A percentile compares a stretch with the other conserved stretches of the same genome.
Conservation (phyloP, 164 flowering plant species). For the Hamamelis virginiana region DNA sequence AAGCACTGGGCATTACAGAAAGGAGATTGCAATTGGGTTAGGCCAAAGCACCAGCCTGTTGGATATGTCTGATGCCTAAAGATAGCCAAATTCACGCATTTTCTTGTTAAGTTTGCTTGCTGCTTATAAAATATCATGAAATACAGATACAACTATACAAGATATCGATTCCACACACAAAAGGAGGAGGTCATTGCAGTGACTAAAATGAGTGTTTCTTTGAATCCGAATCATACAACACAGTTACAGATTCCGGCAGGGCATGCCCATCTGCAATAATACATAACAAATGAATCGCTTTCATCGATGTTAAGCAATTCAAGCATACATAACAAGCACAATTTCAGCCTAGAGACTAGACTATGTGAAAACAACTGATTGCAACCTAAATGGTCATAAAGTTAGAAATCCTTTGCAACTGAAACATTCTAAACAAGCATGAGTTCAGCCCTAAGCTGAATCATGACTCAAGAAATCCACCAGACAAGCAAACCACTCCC, state of each 20-base stretch:
- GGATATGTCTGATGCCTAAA: too few species aligned
- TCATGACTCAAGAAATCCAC: slow-evolving; percentile 20
- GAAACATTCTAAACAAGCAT: slow-evolving; percentile 23
- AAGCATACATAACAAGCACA: slow-evolving; percentile 3
- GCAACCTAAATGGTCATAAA: slow-evolving; percentile 13
- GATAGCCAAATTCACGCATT: too few species aligned
- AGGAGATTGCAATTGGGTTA: too few species aligned
- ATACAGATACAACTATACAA: too few species aligned
- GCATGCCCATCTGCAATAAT: neutral
- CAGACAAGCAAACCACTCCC: slow-evolving; percentile 21
- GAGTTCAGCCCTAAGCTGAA: slow-evolving; percentile 67
- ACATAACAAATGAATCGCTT: neutral
- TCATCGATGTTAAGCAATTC: neutral
- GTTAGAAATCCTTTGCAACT: slow-evolving; percentile 21
- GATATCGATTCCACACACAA: too few species aligned
- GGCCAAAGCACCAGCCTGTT: too few species aligned
- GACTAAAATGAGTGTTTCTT: neutral
- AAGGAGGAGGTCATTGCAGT: neutral
- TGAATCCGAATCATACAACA: neutral
- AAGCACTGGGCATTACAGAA: too few species aligned
- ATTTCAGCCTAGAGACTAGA: slow-evolving; percentile 14
- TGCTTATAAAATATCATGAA: too few species aligned
- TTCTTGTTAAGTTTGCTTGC: too few species aligned
- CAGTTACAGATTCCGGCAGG: neutral
- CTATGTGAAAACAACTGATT: slow-evolving; percentile 1